Evolutionary conservation across 1,284 basidiomycete species (phyloP), one percentile per base, ranked within the genome.

Genomic region (Takashimella koratensis): DNA sequence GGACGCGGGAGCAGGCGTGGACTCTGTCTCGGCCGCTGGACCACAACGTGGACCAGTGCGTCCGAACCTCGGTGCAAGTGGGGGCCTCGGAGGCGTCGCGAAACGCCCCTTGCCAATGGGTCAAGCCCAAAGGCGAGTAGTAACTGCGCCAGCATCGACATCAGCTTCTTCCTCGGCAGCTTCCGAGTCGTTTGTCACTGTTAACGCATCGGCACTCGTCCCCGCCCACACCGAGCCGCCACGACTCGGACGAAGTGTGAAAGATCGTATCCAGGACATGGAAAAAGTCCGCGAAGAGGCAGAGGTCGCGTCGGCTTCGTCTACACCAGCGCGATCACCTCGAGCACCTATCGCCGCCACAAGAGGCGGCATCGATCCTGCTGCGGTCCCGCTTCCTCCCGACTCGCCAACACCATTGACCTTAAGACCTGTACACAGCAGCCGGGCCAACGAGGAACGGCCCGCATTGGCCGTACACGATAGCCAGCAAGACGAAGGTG

Each of bases 81-180:
- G 47, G 19, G 48, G 19, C 23, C 42, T 40, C 6, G 48, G 30
- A 11, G 46, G 40, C 19, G 26, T 45, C 11, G 51, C 23, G 16
- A 55, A 53, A 45, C 51, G 27, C 5, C 39, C 48, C 5, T 41
- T 41, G 13, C 45, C 40, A 13, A 43, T 69, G n/a, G 67, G 67
- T 39, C 62, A 63, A 41, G 64, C 67, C 10, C 59, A 63, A 30
- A 50, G 65, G 26, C 51, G 67, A 21, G 60, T 66, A 5, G 63
- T 67, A 23, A 68, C 63, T 30, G 66, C 64, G 39, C 66, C 67
- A 8, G 19, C 30, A 36, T 8, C 16, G 30, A 43, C 30, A 36
- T 8, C 16, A 16, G 8, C 30, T 16, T 8, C 30, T 36, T 36
- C 30, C 16, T 8, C 30, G 16, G 8, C 30, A 36, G 16, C 16